Evolutionary conservation across 108 stramenopile species (phyloP), one percentile per base, ranked within the genome.

Genomic region (Skeletonema marinoi): DNA sequence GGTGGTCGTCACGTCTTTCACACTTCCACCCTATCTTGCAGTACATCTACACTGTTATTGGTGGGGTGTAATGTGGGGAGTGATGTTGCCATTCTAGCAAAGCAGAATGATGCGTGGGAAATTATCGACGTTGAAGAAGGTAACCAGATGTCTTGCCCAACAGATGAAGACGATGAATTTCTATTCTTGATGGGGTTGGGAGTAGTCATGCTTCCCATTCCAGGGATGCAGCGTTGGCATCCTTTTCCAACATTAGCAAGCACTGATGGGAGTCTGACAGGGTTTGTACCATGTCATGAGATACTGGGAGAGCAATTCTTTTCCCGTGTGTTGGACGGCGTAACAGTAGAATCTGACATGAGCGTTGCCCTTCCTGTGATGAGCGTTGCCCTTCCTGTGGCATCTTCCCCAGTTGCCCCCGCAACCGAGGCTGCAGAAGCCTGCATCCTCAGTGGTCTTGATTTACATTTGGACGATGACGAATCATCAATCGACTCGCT

Each of bases 131-230:
- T 96, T 42, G 81, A 84, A 73, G 95, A 96, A 63, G 95, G 92
- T 35, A 66, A 63, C 39, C 70, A 76, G 36, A 87, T 88, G 41
- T 70, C 82, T 10, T 86, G 89, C 64, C 92, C 95, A 3, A 88
- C 90, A 32, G 75, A 86, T 63, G 95, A 87, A 11, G 92, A 93
- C 21, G 92, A 96, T 70, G 92, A 93, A 75, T 96, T 86, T 71
- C 75, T 83, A 10, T 91, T 79, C 83, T 86, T 88, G 25, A 74
- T 85, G 42, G 95, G 95, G 31, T 36, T 93, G 75, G 79, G 66
- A 9, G 79, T 85, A 33, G 77, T 90, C 14, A 78, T 71, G 63
- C 61, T 82, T 12, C 70, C 85, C 41, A 32, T 61, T 30, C 58
- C 17, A 3, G 54, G 8, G 4, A 60, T 48, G 12, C 41, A 48